These are phyloP conservation scores for Akebia trifoliata DNA, from an alignment of 164 flowering plant genomes.

Conservation along the genomic window DNA sequence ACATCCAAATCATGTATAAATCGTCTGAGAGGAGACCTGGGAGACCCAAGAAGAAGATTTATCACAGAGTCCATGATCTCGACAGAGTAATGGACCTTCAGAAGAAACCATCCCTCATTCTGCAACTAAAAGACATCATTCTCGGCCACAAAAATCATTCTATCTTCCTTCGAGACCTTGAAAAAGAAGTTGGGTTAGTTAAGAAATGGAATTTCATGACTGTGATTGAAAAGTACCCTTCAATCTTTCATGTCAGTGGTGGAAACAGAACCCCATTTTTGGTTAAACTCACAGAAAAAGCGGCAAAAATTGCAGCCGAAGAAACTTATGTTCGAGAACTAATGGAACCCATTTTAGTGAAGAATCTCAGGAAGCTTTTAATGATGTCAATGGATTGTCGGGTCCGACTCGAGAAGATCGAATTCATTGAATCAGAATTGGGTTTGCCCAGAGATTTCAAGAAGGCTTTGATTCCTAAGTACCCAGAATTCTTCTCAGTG, in stretches of 20 bases:
- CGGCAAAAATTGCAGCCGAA: constrained; percentile 44
- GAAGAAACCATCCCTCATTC: constrained; percentile 77
- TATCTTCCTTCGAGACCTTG: constrained; percentile 68
- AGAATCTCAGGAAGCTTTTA: constrained; percentile 72
- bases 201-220: constrained; percentile 91
- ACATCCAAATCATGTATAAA: constrained; percentile 42
- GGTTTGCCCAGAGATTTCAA: constrained; percentile 72
- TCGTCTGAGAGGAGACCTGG: constrained; percentile 41
- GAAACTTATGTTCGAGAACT: constrained; percentile 39
- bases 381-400: constrained; percentile 91
- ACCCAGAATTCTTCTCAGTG: constrained; percentile 62
- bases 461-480: constrained; percentile 55
- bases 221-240: constrained; percentile 75
- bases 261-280: constrained; percentile 50
- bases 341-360: constrained; percentile 88
- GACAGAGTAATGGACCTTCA: constrained; percentile 81
- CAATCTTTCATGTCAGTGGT: constrained; percentile 64
- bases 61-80: constrained; percentile 67
- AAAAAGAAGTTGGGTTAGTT: constrained; percentile 86
- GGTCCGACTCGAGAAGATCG: constrained; percentile 65
- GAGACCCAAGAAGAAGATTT: constrained; percentile 85
- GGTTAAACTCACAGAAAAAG: constrained; percentile 62
- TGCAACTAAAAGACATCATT: constrained; percentile 68
- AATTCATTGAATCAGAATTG: constrained; percentile 47
- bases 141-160: constrained; percentile 47